Percentiles rank a stretch among this genome's conserved stretches.
Conservation (phyloP, 148 eudicot genomes). For the Rhododendron griersonianum region DNA sequence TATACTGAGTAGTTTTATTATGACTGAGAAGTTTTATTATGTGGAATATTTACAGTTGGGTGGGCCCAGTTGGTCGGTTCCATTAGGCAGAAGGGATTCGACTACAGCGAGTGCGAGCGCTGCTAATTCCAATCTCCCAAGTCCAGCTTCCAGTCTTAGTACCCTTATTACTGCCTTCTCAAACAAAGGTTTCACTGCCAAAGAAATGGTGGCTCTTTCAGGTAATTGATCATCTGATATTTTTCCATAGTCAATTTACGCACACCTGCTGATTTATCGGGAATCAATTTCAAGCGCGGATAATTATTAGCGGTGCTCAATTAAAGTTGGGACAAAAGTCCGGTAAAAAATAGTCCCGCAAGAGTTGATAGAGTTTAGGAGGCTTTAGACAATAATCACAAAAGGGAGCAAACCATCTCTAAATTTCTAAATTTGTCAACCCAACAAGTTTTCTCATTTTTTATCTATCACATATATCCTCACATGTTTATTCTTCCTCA, state of each 20-base stretch:
- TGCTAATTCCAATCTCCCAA: conserved; percentile 17
- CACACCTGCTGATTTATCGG: background rate
- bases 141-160: conserved; percentile 9
- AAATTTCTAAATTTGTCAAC: too few relatives aligned
- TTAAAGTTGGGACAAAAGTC: too few relatives aligned
- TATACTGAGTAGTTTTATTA: background rate
- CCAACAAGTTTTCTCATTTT: too few relatives aligned
- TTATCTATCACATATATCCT: background rate
- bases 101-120: conserved; percentile 41
- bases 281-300: too few relatives aligned
- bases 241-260: too few relatives aligned
- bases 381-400: too few relatives aligned
- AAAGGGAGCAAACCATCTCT: too few relatives aligned
- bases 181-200: conserved; percentile 36
- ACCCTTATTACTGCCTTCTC: conserved; percentile 49
- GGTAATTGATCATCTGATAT: background rate
- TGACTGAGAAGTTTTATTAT: background rate
- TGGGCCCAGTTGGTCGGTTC: conserved; percentile 47
- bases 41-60: conserved; percentile 23
- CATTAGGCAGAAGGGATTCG: conserved; percentile 53
- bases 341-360: too few relatives aligned
- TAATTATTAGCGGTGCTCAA: too few relatives aligned
- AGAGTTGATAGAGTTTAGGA: too few relatives aligned
- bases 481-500: background rate
- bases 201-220: conserved; percentile 6